A percentile compares a stretch with the other conserved stretches of the same genome.
Evolutionary conservation across 768 basidiomycete genomes (phyloP).

Genomic region (Amanita molliuscula): DNA sequence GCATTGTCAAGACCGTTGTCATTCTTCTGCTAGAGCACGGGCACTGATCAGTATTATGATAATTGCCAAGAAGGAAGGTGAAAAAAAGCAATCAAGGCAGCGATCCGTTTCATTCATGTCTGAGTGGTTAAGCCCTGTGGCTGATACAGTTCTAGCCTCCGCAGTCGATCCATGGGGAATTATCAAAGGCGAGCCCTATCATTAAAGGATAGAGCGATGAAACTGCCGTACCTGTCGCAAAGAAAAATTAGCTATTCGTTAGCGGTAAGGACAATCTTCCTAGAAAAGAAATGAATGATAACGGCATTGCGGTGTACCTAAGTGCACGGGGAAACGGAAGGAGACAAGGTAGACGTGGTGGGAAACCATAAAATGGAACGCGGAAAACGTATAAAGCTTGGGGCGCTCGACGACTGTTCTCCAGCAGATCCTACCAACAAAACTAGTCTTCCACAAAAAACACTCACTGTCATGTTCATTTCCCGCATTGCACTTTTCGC

Average conservation of each 20-base stretch:
- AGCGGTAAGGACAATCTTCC: not conserved
- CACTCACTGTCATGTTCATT: not conserved
- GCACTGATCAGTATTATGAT: too few relatives aligned
- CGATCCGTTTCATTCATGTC: too few relatives aligned
- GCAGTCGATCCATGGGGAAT: not conserved
- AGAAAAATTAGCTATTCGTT: not conserved
- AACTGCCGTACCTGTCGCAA: not conserved
- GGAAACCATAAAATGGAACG: not conserved
- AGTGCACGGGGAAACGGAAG: not conserved
- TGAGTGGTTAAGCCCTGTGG: too few relatives aligned
- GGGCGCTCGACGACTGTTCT: too few relatives aligned
- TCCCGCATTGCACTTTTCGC: not conserved
- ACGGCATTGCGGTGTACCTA: not conserved
- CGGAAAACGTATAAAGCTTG: not conserved
- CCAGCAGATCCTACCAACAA: too few relatives aligned
- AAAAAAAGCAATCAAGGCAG: not conserved
- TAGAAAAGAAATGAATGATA: not conserved
- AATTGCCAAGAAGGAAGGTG: too few relatives aligned
- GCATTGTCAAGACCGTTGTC: too few relatives aligned
- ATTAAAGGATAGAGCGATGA: not conserved
- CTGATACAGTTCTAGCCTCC: too few relatives aligned
- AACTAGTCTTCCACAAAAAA: not conserved
- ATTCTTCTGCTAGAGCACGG: too few relatives aligned
- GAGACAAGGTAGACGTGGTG: not conserved
- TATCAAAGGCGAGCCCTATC: not conserved